Conservation (phyloP, 2,329 filamentous ascomycete genomes). For the Beauveria sp. region DNA sequence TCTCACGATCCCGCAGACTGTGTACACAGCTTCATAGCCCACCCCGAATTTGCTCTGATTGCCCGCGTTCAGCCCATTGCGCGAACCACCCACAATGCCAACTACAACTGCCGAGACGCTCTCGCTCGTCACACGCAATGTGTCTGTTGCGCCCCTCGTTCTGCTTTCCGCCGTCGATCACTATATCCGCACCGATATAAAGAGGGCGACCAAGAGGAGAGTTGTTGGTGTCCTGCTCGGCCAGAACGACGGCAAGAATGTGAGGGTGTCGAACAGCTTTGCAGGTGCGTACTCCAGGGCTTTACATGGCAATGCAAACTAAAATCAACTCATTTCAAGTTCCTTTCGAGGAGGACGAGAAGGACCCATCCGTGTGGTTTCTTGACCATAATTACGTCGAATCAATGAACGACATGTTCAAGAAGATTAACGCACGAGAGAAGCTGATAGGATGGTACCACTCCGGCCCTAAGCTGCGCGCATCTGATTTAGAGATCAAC, state of each 20-base stretch:
- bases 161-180: constrained; percentile 97
- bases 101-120: constrained; percentile 94
- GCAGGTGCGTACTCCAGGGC: constrained; percentile 54
- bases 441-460: constrained; percentile 99
- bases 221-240: constrained; percentile 93
- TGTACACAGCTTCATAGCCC: neutral
- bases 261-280: constrained; percentile 97
- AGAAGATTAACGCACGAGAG: constrained; percentile 98
- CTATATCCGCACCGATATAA: constrained; percentile 86
- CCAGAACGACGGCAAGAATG: constrained; percentile 92
- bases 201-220: constrained; percentile 67
- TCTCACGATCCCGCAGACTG: neutral
- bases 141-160: constrained; percentile 95
- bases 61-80: neutral
- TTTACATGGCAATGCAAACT: constrained; percentile 9
- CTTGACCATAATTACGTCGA: constrained; percentile 99
- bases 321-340: constrained; percentile 44
- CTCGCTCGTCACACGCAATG: constrained; percentile 86
- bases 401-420: constrained; percentile 99
- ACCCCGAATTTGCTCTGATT: neutral
- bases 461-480: constrained; percentile 91
- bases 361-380: constrained; percentile 98
- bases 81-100: constrained; percentile 60
- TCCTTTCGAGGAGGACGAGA: constrained; percentile 97
- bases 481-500: constrained; percentile 97